phyloP scores from a whole-genome alignment of 164 flowering plant genomes.

The Houttuynia cordata region DNA sequence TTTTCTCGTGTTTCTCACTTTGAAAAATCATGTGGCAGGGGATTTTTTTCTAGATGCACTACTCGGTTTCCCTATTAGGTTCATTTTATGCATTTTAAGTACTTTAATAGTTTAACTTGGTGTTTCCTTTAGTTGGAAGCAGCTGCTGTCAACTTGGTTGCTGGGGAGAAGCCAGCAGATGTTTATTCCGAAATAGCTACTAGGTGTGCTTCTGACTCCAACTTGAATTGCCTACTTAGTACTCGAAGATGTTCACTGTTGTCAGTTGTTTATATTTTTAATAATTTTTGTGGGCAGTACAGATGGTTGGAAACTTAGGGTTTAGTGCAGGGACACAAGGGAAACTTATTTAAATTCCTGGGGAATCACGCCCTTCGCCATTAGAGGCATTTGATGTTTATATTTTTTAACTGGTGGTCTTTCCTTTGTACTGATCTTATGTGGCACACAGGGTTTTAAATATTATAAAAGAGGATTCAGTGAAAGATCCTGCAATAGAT shows the following conservation, averaged over 20 bases:
- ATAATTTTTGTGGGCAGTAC: too few species aligned
- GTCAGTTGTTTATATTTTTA: too few species aligned
- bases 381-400: not conserved
- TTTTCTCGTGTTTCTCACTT: not conserved
- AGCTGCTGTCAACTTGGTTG: slow-evolving; percentile 84
- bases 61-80: not conserved
- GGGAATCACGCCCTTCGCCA: not conserved
- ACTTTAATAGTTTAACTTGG: not conserved
- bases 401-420: not conserved
- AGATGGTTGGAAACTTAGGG: not conserved
- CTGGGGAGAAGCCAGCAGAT: slow-evolving; percentile 86
- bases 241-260: not conserved
- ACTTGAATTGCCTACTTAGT: not conserved
- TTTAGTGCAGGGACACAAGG: not conserved
- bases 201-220: slow-evolving; percentile 36
- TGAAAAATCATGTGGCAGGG: not conserved
- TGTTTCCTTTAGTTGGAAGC: slow-evolving; percentile 60
- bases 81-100: too few species aligned
- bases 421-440: not conserved
- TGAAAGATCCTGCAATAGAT: slow-evolving; percentile 50
- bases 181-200: slow-evolving; percentile 90
- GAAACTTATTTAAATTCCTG: not conserved
- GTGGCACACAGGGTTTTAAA: slow-evolving; percentile 50
- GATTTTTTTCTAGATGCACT: not conserved
- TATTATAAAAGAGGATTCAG: slow-evolving; percentile 57